These are phyloP conservation scores for Sporobolomyces pararoseus DNA, from an alignment of 768 basidiomycete species.

Conservation along the genomic window DNA sequence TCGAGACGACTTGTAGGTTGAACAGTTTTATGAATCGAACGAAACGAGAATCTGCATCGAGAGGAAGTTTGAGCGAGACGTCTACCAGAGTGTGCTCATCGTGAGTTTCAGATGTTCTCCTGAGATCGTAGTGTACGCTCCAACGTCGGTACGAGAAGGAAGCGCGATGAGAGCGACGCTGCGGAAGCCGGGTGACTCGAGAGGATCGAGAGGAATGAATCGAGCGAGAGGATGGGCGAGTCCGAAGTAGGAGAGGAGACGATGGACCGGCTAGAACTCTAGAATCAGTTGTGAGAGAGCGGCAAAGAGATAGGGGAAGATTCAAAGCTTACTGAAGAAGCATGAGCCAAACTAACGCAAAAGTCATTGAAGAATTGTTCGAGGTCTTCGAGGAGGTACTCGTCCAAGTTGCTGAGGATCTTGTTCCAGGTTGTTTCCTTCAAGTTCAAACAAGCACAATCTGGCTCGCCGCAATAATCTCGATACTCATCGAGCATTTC, in stretches of 20 bases:
- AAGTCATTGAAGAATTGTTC: too few relatives aligned
- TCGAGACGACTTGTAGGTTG: neutral
- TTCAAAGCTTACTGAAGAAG: too few relatives aligned
- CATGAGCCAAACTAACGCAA: too few relatives aligned
- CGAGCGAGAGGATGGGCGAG: neutral
- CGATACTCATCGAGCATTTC: neutral
- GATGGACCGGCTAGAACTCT: neutral
- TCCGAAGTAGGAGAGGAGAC: neutral
- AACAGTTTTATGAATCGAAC: neutral
- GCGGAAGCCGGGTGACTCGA: neutral
- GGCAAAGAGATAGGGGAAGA: neutral
- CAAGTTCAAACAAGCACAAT: too few relatives aligned
- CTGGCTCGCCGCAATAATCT: neutral
- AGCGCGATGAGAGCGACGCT: neutral
- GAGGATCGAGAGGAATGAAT: neutral
- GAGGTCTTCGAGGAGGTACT: too few relatives aligned
- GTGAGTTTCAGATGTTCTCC: neutral
- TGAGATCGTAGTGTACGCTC: neutral
- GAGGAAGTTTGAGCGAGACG: neutral
- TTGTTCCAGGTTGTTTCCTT: too few relatives aligned
- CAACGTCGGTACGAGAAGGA: neutral
- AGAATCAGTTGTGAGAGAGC: neutral
- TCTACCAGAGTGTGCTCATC: neutral
- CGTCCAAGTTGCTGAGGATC: too few relatives aligned
- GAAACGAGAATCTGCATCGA: neutral